Base-by-base conservation (phyloP, 2,329 filamentous ascomycete genomes). In the Diaporthe sp. region DNA sequence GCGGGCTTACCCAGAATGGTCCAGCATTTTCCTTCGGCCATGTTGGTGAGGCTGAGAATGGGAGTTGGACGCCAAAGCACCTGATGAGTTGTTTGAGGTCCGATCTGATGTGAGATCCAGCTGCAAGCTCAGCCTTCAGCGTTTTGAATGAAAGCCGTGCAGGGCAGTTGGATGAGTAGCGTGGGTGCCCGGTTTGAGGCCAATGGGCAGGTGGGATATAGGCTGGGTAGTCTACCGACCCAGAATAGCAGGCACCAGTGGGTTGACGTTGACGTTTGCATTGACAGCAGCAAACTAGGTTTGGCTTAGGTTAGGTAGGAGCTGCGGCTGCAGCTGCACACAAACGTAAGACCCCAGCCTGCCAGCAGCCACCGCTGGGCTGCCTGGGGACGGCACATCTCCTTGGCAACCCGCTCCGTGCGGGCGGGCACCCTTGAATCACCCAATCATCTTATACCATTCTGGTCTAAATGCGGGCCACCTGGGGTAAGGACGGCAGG, bases 71-170 rank as follows among this genome's bases (percentile, higher is more conserved):
- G 49, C 34, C n/a, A 12, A 55, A 70, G 65, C 47, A 61, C 57
- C 71, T 63, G 44, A 42, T 13, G 55, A 39, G n/a, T 49, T 5
- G n/a, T 51, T 42, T n/a, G 55, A 60, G 63, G 39, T 68, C 72
- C 67, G 75, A 70, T 74, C 72, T 76, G 75, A 76, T 72, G 75
- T 75, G 72, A 76, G 68, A 76, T 47, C 25, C 25, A 60, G 51
- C n/a, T 53, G 31, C 5, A 25, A 28, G 49, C 49, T 70, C 65
- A 70, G 65, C 65, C 34, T 42, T 42, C 49, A 31, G 47, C 15
- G n/a, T 37, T 51, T 37, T 51, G 63, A 15, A 42, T 42, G 31
- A 12, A 31, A n/a, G 22, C 8, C n/a, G 44, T n/a, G 42, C n/a
- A 61, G 22, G 44, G 25, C 13, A 51, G 58, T 12, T 10, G 37